Base-by-base conservation (phyloP, 768 basidiomycete species). In the Russula olivacea region DNA sequence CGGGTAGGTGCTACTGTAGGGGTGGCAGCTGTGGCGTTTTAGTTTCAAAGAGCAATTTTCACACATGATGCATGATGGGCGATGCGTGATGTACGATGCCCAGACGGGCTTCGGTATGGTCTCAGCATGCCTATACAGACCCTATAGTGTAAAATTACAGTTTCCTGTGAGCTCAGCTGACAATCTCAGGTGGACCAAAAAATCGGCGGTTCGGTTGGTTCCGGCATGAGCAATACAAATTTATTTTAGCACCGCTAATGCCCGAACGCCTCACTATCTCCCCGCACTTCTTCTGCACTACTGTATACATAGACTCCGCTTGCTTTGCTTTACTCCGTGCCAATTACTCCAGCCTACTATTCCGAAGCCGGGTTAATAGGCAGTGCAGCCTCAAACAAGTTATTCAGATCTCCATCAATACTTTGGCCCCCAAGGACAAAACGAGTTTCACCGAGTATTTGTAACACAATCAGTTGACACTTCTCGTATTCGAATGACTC, bases 181-280 rank as follows among this genome's bases (percentile, higher is more conserved):
- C 45, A 45, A 45, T 47, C n/a, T 47, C 45, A 21, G 23, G 25
- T 49, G 45, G 28, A 53, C n/a, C 12, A 14, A 34, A 53, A 53
- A 47, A 12, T 45, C 45, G 45, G 45, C 45, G 45, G 21, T 19
- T 52, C 25, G 49, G 49, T 17, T 7, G 54, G 25, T 54, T 28
- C 53, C 54, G 40, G 41, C 38, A 59, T 34, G 58, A 41, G 58
- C 8, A n/a, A n/a, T n/a, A n/a, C n/a, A n/a, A 59, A 48, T 55
- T 59, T 63, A 54, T 53, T 32, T 54, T 55, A 30, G 28, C 23
- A 15, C 41, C 30, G 51, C 62, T 54, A 54, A 48, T 15, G 2
- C 36, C 45, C 43, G 47, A 45, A 57, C 34, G n/a, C 51, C 56
- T 52, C 59, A 47, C 19, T 45, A 51, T 4, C 41, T 43, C 38